Percentiles rank a stretch among this genome's conserved stretches.
These are phyloP conservation scores for Clathrospora elynae DNA, from an alignment of 2,329 filamentous ascomycete genomes.

Conservation along the genomic window DNA sequence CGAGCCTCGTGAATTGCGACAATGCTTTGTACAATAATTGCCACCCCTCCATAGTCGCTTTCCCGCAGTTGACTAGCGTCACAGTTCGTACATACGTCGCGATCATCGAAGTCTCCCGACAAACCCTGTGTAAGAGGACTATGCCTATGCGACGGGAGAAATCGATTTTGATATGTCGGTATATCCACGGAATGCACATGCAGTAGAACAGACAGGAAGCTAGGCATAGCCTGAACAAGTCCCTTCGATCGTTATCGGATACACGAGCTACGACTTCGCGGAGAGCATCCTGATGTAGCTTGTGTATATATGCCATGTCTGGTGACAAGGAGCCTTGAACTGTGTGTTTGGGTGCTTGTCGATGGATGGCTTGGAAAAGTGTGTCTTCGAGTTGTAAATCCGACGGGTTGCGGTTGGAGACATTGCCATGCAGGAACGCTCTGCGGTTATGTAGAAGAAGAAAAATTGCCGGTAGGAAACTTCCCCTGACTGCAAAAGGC, in stretches of 20 bases:
- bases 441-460: too few relatives aligned
- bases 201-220: background rate
- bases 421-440: too few relatives aligned
- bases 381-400: too few relatives aligned
- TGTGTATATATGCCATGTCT: too few relatives aligned
- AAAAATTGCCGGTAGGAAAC: too few relatives aligned
- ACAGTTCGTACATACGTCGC: background rate
- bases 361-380: too few relatives aligned
- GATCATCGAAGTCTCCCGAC: background rate
- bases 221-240: background rate
- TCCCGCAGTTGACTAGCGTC: background rate
- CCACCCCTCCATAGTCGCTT: background rate
- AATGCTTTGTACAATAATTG: background rate
- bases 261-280: background rate
- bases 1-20: background rate
- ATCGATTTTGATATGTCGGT: background rate
- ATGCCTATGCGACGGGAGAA: background rate
- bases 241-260: background rate
- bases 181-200: background rate
- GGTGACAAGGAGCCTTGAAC: too few relatives aligned
- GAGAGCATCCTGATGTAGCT: background rate
- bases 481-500: too few relatives aligned
- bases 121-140: background rate
- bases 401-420: too few relatives aligned
- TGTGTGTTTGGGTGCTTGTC: too few relatives aligned